These are phyloP conservation scores for Boletellus deceptivus DNA, from an alignment of 1,284 basidiomycete genomes.

Conservation along the genomic window DNA sequence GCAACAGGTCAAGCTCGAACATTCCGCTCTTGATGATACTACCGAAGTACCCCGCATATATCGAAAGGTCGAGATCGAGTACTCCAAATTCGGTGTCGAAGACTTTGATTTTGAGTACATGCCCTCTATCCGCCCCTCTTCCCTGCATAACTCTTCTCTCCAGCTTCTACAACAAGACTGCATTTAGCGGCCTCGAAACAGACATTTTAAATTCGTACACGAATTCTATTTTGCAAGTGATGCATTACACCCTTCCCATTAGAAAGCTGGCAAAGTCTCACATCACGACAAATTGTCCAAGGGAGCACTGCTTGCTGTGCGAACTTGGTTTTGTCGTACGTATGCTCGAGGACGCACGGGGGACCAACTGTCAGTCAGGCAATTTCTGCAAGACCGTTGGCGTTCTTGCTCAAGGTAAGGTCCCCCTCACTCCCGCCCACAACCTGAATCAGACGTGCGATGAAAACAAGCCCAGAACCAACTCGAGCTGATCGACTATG, in stretches of 20 bases:
- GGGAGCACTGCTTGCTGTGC: slow-evolving; percentile 92
- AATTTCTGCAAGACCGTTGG: slow-evolving; percentile 96
- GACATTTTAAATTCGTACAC: slow-evolving; percentile 98
- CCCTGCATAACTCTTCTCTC: not conserved
- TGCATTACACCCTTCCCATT: slow-evolving; percentile 84
- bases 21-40: slow-evolving; percentile 45
- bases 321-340: slow-evolving; percentile 94
- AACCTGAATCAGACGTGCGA: not conserved
- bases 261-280: slow-evolving; percentile 87
- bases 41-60: slow-evolving; percentile 81
- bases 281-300: slow-evolving; percentile 81
- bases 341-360: slow-evolving; percentile 94
- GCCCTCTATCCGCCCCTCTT: not conserved
- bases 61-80: slow-evolving; percentile 94
- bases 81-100: slow-evolving; percentile 98
- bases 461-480: slow-evolving; percentile 58
- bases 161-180: slow-evolving; percentile 90
- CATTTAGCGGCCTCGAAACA: slow-evolving; percentile 91
- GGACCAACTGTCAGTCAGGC: slow-evolving; percentile 93
- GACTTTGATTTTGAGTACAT: slow-evolving; percentile 96
- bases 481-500: slow-evolving; percentile 89
- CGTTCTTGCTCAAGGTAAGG: slow-evolving; percentile 69
- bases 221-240: slow-evolving; percentile 86
- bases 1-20: slow-evolving; percentile 47
- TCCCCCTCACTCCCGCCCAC: not conserved